Evolutionary conservation across 2,329 filamentous ascomycete genomes (phyloP), one percentile per base, ranked within the genome.

Genomic region (Alternaria consortialis): DNA sequence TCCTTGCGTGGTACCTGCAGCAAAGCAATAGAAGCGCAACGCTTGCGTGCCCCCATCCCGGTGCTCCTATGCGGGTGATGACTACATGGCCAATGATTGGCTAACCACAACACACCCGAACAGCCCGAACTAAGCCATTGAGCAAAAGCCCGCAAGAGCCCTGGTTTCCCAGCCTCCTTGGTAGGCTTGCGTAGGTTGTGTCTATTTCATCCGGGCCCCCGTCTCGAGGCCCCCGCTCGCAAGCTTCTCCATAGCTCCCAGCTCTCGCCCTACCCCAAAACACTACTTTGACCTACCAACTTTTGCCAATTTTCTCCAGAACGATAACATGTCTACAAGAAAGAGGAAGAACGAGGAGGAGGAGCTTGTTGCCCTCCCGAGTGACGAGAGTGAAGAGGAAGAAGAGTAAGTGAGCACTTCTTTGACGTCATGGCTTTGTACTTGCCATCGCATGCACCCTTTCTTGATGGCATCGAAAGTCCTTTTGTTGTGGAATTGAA

Each of bases 331-430:
- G 80, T 78, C 79, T 42, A 81, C 80, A 51, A 79, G 80, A 68
- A 81, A 82, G 72, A 77, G 80, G 65, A 81, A 81, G 76, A 77
- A 80, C 48, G 77, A 80, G 54, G 77, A 80, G 64, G 79, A 80
- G 67, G 80, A 82, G 77, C 78, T 82, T 57, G 74, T 78, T 56
- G 79, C 79, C 43, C 79, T 82, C 29, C 80, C 80, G 5, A 79
- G 78, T 58, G 77, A 79, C 53, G 80, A 80, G 60, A 77, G 77
- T 55, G 80, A 81, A 60, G 75, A 78, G 62, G 80, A 81, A 77
- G 80, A 79, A 75, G 80, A 79, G 77, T 80, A 72, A 79, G 77
- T 79, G 63, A 60, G 40, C 64, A 48, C 60, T 62, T 67, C 62
- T 67, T 77, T 79, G 77, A 79, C 76, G 77, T 79, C 76, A 78